Evolutionary conservation across 306 rosid species (phyloP).

Genomic region (Gleditsia sinensis): DNA sequence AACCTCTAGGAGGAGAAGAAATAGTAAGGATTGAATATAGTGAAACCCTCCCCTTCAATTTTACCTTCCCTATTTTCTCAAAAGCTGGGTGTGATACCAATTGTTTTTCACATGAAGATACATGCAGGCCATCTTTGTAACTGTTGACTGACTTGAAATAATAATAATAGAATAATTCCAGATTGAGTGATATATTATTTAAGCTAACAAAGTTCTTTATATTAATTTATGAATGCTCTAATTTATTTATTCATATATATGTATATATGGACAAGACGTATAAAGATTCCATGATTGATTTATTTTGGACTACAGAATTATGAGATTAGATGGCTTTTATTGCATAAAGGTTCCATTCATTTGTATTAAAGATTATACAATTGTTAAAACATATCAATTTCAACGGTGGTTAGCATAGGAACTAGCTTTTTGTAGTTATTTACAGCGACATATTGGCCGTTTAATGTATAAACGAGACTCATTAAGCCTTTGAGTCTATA

Average conservation of each 20-base stretch:
- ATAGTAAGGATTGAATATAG: too few species aligned
- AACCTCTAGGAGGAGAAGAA: too few species aligned
- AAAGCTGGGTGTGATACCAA: background rate
- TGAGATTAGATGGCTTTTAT: background rate
- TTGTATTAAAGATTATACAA: background rate
- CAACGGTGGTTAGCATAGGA: background rate
- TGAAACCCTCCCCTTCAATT: too few species aligned
- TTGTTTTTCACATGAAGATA: constrained; percentile 12
- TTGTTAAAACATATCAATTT: background rate
- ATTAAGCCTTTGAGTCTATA: constrained; percentile 13
- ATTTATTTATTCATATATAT: too few species aligned
- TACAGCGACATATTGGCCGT: background rate
- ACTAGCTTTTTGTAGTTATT: background rate
- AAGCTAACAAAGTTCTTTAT: too few species aligned
- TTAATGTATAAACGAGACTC: constrained; percentile 19
- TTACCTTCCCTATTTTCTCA: too few species aligned
- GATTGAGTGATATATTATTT: too few species aligned
- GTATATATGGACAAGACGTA: too few species aligned
- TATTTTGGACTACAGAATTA: background rate
- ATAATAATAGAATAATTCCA: too few species aligned
- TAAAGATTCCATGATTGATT: background rate
- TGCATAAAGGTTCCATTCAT: background rate
- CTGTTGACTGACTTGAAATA: too few species aligned
- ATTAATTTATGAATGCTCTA: too few species aligned
- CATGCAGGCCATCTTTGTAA: background rate